Percentiles rank a stretch among this genome's conserved stretches.
phyloP scores from a whole-genome alignment of 805 yeast species.

The Spathaspora arborariae region DNA sequence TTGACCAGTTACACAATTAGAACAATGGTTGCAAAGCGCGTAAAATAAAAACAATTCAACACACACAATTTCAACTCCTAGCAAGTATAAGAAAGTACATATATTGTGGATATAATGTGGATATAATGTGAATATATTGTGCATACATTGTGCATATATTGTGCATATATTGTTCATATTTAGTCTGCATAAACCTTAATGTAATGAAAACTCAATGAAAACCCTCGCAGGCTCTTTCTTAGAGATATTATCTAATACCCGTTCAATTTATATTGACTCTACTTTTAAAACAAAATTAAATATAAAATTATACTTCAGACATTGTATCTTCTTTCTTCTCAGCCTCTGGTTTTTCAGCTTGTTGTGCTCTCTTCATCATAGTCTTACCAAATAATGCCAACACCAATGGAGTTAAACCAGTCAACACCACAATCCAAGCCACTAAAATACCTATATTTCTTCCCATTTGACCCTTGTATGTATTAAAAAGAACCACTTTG shows the following conservation, averaged over 20 bases:
- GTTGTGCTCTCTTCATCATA: constrained; percentile 27
- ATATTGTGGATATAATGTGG: no score
- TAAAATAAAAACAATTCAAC: background rate
- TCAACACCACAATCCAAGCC: constrained; percentile 58
- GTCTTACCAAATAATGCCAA: constrained; percentile 37
- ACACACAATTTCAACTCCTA: background rate
- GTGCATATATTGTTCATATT: no score
- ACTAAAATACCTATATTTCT: constrained; percentile 55
- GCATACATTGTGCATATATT: no score
- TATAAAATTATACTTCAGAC: no score
- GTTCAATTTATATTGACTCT: no score
- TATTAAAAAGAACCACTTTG: constrained; percentile 55
- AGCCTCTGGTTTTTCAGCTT: constrained; percentile 12
- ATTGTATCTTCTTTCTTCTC: constrained; percentile 1
- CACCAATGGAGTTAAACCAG: constrained; percentile 41
- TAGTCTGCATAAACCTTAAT: no score
- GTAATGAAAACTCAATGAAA: no score
- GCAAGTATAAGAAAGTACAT: background rate
- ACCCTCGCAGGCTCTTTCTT: no score
- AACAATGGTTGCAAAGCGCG: background rate
- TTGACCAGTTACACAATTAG: background rate
- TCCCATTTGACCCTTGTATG: constrained; percentile 57
- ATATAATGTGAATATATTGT: no score
- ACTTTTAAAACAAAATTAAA: no score
- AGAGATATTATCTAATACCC: no score